Evolutionary conservation across 129 eudicot genomes (phyloP), one percentile per base, ranked within the genome.

Genomic region (Logfia minima): DNA sequence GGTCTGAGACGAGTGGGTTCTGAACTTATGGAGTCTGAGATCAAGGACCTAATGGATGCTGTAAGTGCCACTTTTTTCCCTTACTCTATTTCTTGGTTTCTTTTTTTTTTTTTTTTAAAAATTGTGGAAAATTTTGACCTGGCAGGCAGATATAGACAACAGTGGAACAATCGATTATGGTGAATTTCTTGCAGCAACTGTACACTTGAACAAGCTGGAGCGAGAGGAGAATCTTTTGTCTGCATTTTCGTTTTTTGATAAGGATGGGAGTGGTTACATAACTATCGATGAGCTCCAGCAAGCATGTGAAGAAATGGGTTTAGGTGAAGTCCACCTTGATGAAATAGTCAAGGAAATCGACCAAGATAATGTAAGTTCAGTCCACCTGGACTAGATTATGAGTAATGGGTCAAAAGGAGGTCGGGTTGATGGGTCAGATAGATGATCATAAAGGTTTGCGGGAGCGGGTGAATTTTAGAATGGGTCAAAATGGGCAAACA

Each of bases 131-230:
- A 24, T 0, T 68, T 69, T 59, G 63, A 19, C 58, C 67, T 82
- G 60, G 72, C 88, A 93, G 98, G 97, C 98, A 3, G 98, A 93
- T 80, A 81, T 90, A 23, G 98, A 93, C 83, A 91, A 90, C 83
- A 93, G 90, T 84, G 98, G 98, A 74, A 86, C 96, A 31, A 90
- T 93, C 66, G 98, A 93, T 70, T 93, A 93, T 72, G 98, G 98
- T 18, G 98, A 93, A 76, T 93, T 93, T 81, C 87, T 93, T 78
- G 98, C 98, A 48, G 98, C 98, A 45, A 93, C 98, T 8, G 88
- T 93, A 74, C 98, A 93, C 83, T 80, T 93, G 81, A 93, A 90
- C 92, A 93, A 93, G 79, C 79, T 93, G 88, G 96, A 90, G 71
- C 80, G 98, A 85, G 98, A 93, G 67, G 98, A 93, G 84, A 90